Conservation (phyloP, 2,329 filamentous ascomycete species). For the Botrytis paeoniae region DNA sequence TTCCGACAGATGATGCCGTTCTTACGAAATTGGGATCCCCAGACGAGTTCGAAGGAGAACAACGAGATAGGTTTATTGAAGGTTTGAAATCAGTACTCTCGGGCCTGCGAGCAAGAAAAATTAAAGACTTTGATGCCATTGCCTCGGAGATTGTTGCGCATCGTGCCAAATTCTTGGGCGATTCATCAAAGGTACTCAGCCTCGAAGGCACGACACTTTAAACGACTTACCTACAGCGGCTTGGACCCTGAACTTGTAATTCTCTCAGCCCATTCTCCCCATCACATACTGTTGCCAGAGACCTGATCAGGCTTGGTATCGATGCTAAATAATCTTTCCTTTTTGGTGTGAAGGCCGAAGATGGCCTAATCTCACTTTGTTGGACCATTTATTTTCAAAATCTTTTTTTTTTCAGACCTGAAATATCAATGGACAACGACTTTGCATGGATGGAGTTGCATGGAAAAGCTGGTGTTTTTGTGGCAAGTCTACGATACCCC, state of each 20-base stretch:
- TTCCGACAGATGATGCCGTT: slow-evolving; percentile 63
- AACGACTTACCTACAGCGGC: slow-evolving; percentile 22
- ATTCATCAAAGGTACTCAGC: slow-evolving; percentile 60
- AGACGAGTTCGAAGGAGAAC: slow-evolving; percentile 60
- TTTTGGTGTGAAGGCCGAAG: slow-evolving; percentile 2
- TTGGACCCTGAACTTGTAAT: slow-evolving; percentile 31
- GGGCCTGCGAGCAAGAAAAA: slow-evolving; percentile 55
- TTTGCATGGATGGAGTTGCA: slow-evolving; percentile 20
- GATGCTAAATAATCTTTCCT: neutral
- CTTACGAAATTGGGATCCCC: slow-evolving; percentile 68
- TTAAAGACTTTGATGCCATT: slow-evolving; percentile 65
- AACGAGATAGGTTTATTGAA: slow-evolving; percentile 58
- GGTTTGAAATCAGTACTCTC: slow-evolving; percentile 61
- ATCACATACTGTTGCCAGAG: slow-evolving; percentile 20
- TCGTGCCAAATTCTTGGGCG: slow-evolving; percentile 61
- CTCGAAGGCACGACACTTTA: slow-evolving; percentile 44
- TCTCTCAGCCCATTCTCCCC: slow-evolving; percentile 20
- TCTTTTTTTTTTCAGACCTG: neutral
- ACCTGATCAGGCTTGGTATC: slow-evolving; percentile 20
- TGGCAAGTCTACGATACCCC: slow-evolving; percentile 18
- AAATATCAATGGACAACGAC: slow-evolving; percentile 3
- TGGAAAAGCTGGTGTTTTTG: slow-evolving; percentile 17
- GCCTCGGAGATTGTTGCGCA: slow-evolving; percentile 65
- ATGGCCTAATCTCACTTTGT: neutral
- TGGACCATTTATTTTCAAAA: slow-evolving; percentile 12